A percentile compares a stretch with the other conserved stretches of the same genome.
phyloP scores from a whole-genome alignment of 2,329 filamentous ascomycete species.

The Sporothrix mexicana region DNA sequence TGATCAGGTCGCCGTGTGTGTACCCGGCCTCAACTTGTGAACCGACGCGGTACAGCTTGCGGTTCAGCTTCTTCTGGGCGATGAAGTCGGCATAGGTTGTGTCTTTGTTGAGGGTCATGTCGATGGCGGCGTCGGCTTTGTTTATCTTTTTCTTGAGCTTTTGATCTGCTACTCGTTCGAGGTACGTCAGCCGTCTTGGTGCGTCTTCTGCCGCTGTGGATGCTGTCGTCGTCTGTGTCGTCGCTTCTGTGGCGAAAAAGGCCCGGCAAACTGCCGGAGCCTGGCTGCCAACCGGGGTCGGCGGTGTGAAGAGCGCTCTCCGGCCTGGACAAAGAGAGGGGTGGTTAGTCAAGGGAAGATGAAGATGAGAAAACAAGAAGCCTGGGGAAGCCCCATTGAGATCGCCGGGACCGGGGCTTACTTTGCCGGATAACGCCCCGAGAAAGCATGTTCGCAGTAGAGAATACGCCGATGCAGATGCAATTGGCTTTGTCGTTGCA shows the following conservation, averaged over 20 bases:
- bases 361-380: background rate
- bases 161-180: background rate
- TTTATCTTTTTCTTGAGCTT: background rate
- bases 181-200: background rate
- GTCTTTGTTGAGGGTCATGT: background rate
- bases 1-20: slow-evolving; percentile 68
- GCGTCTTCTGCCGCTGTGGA: background rate
- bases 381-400: background rate
- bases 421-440: slow-evolving; percentile 63
- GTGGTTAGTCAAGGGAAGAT: background rate
- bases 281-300: slow-evolving; percentile 37
- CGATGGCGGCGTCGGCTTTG: background rate
- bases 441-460: slow-evolving; percentile 56
- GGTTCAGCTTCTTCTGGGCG: slow-evolving; percentile 51
- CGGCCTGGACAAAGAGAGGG: slow-evolving; percentile 51
- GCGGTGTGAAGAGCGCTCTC: slow-evolving; percentile 52
- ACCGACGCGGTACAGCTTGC: slow-evolving; percentile 56
- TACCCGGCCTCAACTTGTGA: slow-evolving; percentile 62
- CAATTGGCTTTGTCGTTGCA: background rate
- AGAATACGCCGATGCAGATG: background rate
- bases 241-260: slow-evolving; percentile 44
- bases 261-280: slow-evolving; percentile 47
- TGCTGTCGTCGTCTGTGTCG: slow-evolving; percentile 38
- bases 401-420: slow-evolving; percentile 43
- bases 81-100: slow-evolving; percentile 41